Base-by-base conservation (phyloP, 2,329 filamentous ascomycete species). In the Pseudocercospora eumusae region DNA sequence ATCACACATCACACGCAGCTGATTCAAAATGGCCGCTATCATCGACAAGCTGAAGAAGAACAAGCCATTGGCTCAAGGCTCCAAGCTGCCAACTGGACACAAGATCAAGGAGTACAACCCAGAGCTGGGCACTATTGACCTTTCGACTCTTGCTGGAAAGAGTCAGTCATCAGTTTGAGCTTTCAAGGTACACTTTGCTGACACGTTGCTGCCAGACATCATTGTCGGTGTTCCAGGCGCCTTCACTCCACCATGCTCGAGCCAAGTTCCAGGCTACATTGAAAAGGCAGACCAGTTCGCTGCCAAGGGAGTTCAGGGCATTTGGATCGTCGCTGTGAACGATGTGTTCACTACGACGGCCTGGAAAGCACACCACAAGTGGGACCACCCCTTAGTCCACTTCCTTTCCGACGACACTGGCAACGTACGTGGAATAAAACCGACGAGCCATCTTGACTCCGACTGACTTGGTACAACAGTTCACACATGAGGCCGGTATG, bases 271-370 rank as follows among this genome's bases (percentile, higher is more conserved):
- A 23, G 69, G 69, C 42, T 71, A 69, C 62, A 61, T 68, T 45
- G 58, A 68, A 61, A 64, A 70, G 25, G 69, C 68, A 47, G 67
- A 69, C 33, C 50, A 64, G 25, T 71, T 71, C 62, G 64, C 64
- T n/a, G 67, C 66, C 28, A 70, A 71, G 63, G 69, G 68, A 44
- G 68, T 71, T 21, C 57, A 64, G 23, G 68, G 69, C 40, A 71
- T 71, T 53, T 71, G 70, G 63, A 67, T 71, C 54, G 67, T 71
- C 20, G 69, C 68, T 6, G 67, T 71, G 40, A 71, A 71, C 60
- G 69, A 71, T 45, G 64, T 61, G 1, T 71, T 71, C 62, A 68
- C 66, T 23, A 69, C 65, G 8, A 57, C 69, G 62, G 69, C 69
- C 1, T 71, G 69, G 69, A 70, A 70, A 59, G 67, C 68, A 64